Evolutionary conservation across 2,329 filamentous ascomycete genomes (phyloP).

Genomic region (Colletotrichum australisinense): DNA sequence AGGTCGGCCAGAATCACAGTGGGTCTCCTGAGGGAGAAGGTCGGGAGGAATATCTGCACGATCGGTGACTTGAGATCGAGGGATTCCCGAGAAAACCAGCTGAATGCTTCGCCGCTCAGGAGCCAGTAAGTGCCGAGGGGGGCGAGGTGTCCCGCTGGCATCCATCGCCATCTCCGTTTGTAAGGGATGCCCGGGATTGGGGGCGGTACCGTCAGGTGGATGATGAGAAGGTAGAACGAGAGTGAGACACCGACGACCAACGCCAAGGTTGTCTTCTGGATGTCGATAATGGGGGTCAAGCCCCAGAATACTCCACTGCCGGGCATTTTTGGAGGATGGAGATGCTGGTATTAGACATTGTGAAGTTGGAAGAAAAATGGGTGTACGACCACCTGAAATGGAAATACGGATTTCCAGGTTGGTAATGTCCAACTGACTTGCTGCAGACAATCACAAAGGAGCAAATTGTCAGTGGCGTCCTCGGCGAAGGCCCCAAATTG

Average conservation of each 20-base stretch:
- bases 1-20: neutral
- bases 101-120: neutral
- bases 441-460: neutral
- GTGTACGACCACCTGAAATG: neutral
- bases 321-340: neutral
- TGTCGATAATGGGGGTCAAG: neutral
- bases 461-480: neutral
- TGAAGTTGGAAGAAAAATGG: neutral
- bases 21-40: neutral
- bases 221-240: neutral
- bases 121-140: neutral
- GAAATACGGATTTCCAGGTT: neutral
- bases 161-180: neutral
- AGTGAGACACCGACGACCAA: neutral
- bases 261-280: neutral
- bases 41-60: neutral
- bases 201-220: neutral
- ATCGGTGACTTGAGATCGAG: neutral
- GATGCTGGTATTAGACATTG: neutral
- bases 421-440: neutral
- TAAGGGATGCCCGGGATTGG: neutral
- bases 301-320: neutral
- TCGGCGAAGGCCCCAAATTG: neutral
- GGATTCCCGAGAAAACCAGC: neutral
- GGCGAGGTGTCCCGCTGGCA: neutral